Evolutionary conservation across 2,329 filamentous ascomycete species (phyloP).

Genomic region (Calonectria hongkongensis): DNA sequence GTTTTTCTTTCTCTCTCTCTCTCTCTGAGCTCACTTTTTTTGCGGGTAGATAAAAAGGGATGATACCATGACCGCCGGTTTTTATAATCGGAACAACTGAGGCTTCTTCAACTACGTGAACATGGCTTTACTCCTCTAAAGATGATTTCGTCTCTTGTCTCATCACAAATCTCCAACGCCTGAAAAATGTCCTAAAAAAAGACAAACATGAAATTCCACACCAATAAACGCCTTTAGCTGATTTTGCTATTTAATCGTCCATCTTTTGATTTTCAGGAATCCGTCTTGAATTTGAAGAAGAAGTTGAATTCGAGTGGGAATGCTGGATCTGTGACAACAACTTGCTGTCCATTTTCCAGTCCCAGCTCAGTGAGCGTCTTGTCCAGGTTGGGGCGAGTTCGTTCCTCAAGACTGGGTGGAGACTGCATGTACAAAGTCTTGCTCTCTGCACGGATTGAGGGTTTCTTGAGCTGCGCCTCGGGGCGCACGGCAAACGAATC

Average conservation of each 20-base stretch:
- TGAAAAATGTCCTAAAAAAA: slow-evolving; percentile 48
- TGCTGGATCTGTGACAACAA: slow-evolving; percentile 94
- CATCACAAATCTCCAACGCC: slow-evolving; percentile 54
- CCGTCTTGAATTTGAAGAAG: slow-evolving; percentile 68
- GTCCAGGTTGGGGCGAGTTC: slow-evolving; percentile 87
- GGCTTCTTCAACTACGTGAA: slow-evolving; percentile 33
- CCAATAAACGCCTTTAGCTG: slow-evolving; percentile 42
- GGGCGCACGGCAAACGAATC: slow-evolving; percentile 88
- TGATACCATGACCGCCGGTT: slow-evolving; percentile 59
- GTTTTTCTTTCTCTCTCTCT: slow-evolving; percentile 46
- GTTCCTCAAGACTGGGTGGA: slow-evolving; percentile 86
- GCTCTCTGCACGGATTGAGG: slow-evolving; percentile 85
- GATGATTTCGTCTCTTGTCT: slow-evolving; percentile 33
- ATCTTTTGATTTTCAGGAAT: slow-evolving; percentile 33
- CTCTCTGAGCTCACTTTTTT: slow-evolving; percentile 27
- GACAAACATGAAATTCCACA: slow-evolving; percentile 34
- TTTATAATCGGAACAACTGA: slow-evolving; percentile 34
- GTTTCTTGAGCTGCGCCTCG: slow-evolving; percentile 95
- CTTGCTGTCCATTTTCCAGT: slow-evolving; percentile 86
- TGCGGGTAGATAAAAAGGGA: slow-evolving; percentile 58
- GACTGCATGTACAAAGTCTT: slow-evolving; percentile 94
- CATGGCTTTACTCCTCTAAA: slow-evolving; percentile 58
- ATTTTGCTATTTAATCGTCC: slow-evolving; percentile 24
- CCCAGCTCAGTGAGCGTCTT: slow-evolving; percentile 85
- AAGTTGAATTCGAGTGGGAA: slow-evolving; percentile 83